Evolutionary conservation across 495 filamentous ascomycete species (phyloP).

Genomic region (Hyaloscypha bicolor): DNA sequence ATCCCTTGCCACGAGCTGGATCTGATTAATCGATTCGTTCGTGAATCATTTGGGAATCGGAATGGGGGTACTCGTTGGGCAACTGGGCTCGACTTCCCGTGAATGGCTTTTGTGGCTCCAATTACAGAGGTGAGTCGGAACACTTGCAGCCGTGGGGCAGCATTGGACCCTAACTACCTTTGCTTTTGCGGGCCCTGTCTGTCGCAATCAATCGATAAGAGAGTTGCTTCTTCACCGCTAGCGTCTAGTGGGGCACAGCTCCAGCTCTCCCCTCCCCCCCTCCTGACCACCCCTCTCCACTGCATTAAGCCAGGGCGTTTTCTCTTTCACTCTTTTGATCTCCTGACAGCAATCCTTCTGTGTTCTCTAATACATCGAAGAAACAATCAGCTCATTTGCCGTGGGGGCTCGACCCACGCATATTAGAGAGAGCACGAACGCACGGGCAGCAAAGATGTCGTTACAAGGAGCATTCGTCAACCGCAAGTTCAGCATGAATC

Average conservation of each 20-base stretch:
- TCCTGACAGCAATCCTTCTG: constrained; percentile 1
- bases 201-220: constrained; percentile 28
- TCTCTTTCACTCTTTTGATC: constrained; percentile 4
- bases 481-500: constrained; percentile 61
- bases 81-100: neutral
- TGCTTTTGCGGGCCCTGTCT: constrained; percentile 9
- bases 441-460: neutral
- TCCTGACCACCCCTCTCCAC: constrained; percentile 3
- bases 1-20: neutral
- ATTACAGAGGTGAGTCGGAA: neutral
- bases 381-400: too few species aligned
- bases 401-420: neutral
- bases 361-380: neutral
- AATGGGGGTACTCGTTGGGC: neutral
- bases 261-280: neutral
- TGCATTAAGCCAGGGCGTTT: constrained; percentile 10
- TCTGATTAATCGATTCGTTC: constrained; percentile 5
- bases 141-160: neutral
- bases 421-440: neutral
- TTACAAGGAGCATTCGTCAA: constrained; percentile 37
- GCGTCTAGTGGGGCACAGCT: constrained; percentile 2
- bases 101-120: constrained; percentile 13
- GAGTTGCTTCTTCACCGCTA: constrained; percentile 21
- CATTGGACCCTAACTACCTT: neutral
- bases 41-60: neutral